Conservation (phyloP, 176 grass and related monocot genomes). For the Musa troglodytarum region DNA sequence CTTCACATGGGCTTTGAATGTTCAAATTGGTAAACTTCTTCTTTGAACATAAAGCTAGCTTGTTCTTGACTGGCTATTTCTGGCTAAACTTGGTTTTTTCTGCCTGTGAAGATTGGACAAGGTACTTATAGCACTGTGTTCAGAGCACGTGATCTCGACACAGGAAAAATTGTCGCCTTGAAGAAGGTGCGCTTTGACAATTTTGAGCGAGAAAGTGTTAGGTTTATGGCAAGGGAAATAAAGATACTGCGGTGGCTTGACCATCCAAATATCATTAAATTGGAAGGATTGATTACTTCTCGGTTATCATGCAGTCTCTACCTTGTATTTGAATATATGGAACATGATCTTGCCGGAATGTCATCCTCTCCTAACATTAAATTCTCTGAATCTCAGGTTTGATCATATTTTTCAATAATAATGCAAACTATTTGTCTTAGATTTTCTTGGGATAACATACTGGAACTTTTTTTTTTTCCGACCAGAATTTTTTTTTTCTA, state of each 20-base stretch:
- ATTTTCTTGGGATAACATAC: not conserved
- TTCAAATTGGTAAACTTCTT: constrained; percentile 4
- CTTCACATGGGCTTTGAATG: not conserved
- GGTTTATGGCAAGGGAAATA: constrained; percentile 95
- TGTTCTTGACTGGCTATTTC: not conserved
- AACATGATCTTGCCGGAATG: constrained; percentile 88
- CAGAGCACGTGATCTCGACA: constrained; percentile 62
- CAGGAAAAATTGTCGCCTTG: constrained; percentile 86
- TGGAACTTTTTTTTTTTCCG: not conserved
- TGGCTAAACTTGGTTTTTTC: constrained; percentile 3
- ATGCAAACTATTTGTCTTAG: not conserved
- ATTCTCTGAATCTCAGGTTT: constrained; percentile 76
- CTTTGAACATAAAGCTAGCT: not conserved
- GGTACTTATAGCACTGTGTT: constrained; percentile 98
- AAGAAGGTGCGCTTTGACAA: constrained; percentile 97
- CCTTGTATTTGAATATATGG: constrained; percentile 99
- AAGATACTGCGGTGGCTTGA: constrained; percentile 70
- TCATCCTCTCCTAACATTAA: constrained; percentile 79
- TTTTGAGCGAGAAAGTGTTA: constrained; percentile 86
- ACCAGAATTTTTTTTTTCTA: constrained; percentile 7
- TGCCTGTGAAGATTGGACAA: constrained; percentile 66
- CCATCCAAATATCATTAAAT: constrained; percentile 88
- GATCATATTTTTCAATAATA: not conserved
- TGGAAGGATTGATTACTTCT: constrained; percentile 92
- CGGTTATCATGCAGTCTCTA: constrained; percentile 73